Conservation (phyloP, 2,329 filamentous ascomycete genomes). For the Xylariales sp. region DNA sequence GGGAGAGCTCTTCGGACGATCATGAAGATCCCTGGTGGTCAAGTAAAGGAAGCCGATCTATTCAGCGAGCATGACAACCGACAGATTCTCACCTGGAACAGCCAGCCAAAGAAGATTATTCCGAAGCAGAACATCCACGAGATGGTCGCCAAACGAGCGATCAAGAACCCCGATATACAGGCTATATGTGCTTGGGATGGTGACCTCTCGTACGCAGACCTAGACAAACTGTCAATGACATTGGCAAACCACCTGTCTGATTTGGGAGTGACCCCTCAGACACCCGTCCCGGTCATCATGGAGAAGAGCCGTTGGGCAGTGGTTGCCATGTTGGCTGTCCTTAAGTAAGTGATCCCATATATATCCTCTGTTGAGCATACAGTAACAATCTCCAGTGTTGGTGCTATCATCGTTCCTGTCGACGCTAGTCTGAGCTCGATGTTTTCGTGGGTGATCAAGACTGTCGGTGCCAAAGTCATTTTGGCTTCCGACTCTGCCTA, state of each 20-base stretch:
- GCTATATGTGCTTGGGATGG: slow-evolving; percentile 27
- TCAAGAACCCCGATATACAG: slow-evolving; percentile 30
- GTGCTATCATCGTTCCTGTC: slow-evolving; percentile 46
- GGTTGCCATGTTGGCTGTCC: slow-evolving; percentile 62
- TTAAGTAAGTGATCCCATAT: too few relatives aligned
- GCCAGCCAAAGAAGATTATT: slow-evolving; percentile 34
- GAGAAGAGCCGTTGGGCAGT: slow-evolving; percentile 68
- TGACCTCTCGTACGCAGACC: slow-evolving; percentile 22
- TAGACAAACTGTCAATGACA: slow-evolving; percentile 20
- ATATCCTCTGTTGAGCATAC: slow-evolving; percentile 39
- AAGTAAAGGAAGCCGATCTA: slow-evolving; percentile 43
- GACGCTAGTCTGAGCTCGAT: slow-evolving; percentile 39
- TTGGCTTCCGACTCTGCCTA: slow-evolving; percentile 39
- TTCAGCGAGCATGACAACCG: slow-evolving; percentile 52
- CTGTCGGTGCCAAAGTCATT: slow-evolving; percentile 38
- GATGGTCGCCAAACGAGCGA: slow-evolving; percentile 36
- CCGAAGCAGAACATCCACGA: slow-evolving; percentile 39
- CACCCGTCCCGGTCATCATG: slow-evolving; percentile 60
- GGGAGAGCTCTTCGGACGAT: slow-evolving; percentile 46
- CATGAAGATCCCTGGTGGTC: slow-evolving; percentile 33
- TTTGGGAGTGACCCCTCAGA: slow-evolving; percentile 20
- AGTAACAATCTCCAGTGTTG: slow-evolving; percentile 35
- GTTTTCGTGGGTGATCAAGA: slow-evolving; percentile 36
- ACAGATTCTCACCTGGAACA: slow-evolving; percentile 50
- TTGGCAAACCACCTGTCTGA: slow-evolving; percentile 22